Evolutionary conservation across 257 asterid genomes (phyloP), one percentile per base, ranked within the genome.

Genomic region (Solanum ossicruentum): DNA sequence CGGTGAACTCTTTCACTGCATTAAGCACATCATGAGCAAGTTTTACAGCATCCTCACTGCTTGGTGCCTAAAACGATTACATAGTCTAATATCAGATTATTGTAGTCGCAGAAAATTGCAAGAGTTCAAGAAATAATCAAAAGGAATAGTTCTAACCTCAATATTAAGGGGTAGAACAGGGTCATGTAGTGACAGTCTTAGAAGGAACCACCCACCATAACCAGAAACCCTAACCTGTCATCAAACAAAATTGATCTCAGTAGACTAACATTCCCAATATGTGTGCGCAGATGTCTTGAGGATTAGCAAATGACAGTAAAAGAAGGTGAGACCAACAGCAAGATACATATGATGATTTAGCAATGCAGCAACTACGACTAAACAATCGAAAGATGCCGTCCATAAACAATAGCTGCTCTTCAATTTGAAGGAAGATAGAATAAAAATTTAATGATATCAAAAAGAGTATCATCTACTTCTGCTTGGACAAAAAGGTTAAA

Each of bases 201-300:
- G 90, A 73, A 97, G 98, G 90, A 97, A 93, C 99, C 99, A 97
- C 82, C 99, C 99, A n/a, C 98, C 99, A 87, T 87, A 92, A 81
- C 98, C 98, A 41, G 99, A 95, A 85, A 91, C 98, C 87, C 99
- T 91, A 58, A 95, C 91, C 98, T 97, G 89, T 84, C 89, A 66
- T 79, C 10, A 80, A 84, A 49, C 57, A 83, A 51, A 88, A 85
- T 17, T 61, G 73, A 86, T 72, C 54, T 71, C 32, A 32, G 3
- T 65, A 39, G 73, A 23, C 71, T 77, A 17, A 32, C 26, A 77
- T 10, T 77, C 65, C 43, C 9, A 77, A 51, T 43, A 77, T 51
- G 26, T 77, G 17, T 43, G 32, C 45, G 82, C 39, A 26, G 82
- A 26, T 77, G 43, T 77, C 47, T 52, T 52, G 51, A 17, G 47